phyloP scores from a whole-genome alignment of 2,329 filamentous ascomycete genomes.

The Botryosphaeria agaves region DNA sequence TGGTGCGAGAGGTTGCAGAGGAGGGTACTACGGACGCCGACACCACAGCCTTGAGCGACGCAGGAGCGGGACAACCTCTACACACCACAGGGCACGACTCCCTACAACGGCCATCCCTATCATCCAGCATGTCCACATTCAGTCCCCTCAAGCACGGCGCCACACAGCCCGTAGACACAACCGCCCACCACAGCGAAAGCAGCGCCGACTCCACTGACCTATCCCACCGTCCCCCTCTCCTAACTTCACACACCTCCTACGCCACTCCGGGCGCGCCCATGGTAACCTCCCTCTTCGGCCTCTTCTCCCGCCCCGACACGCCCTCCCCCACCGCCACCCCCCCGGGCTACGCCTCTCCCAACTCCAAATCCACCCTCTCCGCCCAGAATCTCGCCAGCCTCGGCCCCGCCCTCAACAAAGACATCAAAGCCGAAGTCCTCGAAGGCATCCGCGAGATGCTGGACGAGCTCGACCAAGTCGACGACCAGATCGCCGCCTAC shows the following conservation, averaged over 20 bases:
- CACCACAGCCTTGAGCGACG: constrained; percentile 40
- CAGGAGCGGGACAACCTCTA: constrained; percentile 29
- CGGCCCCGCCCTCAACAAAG: constrained; percentile 24
- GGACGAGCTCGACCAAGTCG: constrained; percentile 83
- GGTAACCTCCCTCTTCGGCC: constrained; percentile 67
- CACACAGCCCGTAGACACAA: constrained; percentile 10
- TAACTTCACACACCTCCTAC: constrained; percentile 46
- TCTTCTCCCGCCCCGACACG: constrained; percentile 52
- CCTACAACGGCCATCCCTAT: constrained; percentile 17
- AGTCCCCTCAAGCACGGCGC: constrained; percentile 27
- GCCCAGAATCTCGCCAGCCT: constrained; percentile 18
- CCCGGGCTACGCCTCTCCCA: constrained; percentile 32
- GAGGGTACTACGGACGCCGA: constrained; percentile 58
- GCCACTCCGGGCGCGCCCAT: constrained; percentile 35
- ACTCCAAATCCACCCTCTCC: constrained; percentile 18
- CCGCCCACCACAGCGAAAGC: constrained; percentile 3
- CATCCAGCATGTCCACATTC: constrained; percentile 26
- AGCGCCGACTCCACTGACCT: background rate
- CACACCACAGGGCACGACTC: constrained; percentile 21
- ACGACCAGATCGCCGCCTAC: constrained; percentile 79
- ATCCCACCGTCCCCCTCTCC: constrained; percentile 38
- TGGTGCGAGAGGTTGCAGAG: constrained; percentile 82
- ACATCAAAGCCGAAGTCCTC: constrained; percentile 78
- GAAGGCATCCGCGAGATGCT: constrained; percentile 91
- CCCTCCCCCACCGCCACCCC: constrained; percentile 30